Base-by-base conservation (phyloP, 192 early-diverging fungal genomes). In the Helicostylum pulchrum region DNA sequence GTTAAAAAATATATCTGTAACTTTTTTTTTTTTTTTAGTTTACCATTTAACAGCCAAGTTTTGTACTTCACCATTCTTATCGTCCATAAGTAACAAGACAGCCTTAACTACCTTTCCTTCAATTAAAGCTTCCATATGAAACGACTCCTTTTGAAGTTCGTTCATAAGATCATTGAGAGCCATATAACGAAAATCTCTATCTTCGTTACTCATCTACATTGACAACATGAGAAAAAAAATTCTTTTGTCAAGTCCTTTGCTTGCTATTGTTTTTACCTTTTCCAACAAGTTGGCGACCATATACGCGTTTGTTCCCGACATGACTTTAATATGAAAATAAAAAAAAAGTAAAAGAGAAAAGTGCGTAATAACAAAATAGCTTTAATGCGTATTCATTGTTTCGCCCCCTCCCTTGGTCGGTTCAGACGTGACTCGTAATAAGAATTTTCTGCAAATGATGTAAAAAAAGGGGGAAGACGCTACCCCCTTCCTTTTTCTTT, bases 131-230 rank as follows among this genome's bases (percentile, higher is more conserved):
- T 91, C 88, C 30, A 80, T 68, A 7, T 54, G 62, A 64, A 88
- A 84, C 21, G 65, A 67, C 8, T 84, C 79, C 57, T 83, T 85
- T 45, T 83, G 80, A 12, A 92, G 80, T 60, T 90, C 90, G 11
- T 81, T 84, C 66, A 85, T 86, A 48, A 94, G 76, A 75, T 94
- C 93, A 62, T 84, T 83, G 19, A 85, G 53, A 21, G 92, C 93
- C 93, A 94, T 94, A 73, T 87, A 93, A 45, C 93, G 88, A 70
- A 90, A 89, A 75, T 94, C 93, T 20, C 88, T 83, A 73, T 94
- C 93, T 32, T 71, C 75, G 55, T 74, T 78, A 21, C 66, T 63
- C 84, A 86, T 84, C 82, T 86, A 76, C 32, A 44, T 53, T 20
- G 19, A 54, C 20, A 5, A 32, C 12, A 54, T 52, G 5, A 64